These are phyloP conservation scores for Phialocephala sp. DNA, from an alignment of 2,329 filamentous ascomycete genomes.

Conservation along the genomic window DNA sequence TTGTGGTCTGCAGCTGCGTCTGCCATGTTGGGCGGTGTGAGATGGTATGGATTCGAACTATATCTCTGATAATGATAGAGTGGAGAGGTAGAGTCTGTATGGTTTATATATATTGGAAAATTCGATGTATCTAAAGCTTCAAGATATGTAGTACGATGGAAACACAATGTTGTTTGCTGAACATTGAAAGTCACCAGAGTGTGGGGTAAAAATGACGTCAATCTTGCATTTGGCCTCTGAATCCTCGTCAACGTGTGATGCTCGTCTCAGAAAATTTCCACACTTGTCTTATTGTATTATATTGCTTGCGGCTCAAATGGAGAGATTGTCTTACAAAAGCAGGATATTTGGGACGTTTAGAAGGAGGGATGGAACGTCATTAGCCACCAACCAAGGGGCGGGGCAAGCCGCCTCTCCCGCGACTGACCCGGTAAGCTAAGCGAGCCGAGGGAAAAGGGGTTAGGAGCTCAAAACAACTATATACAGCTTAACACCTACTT, in stretches of 20 bases:
- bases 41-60: neutral
- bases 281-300: conserved; percentile 1
- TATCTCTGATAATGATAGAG: neutral
- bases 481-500: neutral
- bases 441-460: neutral
- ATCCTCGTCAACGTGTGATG: neutral
- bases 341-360: neutral
- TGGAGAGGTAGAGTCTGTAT: neutral
- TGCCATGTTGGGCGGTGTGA: neutral
- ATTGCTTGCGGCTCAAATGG: conserved; percentile 1
- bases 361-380: neutral
- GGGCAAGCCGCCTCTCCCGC: neutral
- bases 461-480: neutral
- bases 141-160: neutral
- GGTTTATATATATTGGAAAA: neutral
- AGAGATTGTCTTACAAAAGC: neutral
- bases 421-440: neutral
- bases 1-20: neutral
- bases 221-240: neutral
- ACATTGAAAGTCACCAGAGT: neutral
- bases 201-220: conserved; percentile 12
- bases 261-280: neutral
- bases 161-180: neutral
- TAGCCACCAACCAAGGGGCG: neutral
- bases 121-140: neutral